Evolutionary conservation across 2,329 filamentous ascomycete genomes (phyloP).

Genomic region (Paecilomyces fulvus): DNA sequence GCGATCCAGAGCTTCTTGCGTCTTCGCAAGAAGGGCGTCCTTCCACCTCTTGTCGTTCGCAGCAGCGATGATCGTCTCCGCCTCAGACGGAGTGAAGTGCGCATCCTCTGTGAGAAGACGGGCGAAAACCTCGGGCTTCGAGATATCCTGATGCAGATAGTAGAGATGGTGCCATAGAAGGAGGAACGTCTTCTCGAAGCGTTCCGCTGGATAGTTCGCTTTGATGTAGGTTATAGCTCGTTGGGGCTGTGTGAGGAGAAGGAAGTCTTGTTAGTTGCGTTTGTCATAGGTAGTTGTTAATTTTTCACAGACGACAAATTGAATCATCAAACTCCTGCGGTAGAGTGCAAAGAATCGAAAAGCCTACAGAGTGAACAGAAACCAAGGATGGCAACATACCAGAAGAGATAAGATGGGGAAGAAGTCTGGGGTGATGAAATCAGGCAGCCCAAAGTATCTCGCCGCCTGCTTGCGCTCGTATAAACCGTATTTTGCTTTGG

Average conservation of each 20-base stretch:
- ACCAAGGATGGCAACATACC: conserved; percentile 34
- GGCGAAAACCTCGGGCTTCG: conserved; percentile 47
- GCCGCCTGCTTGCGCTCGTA: conserved; percentile 44
- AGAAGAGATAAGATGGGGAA: conserved; percentile 49
- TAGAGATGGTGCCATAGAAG: conserved; percentile 56
- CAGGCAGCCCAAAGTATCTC: conserved; percentile 41
- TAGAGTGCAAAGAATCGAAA: too few species aligned
- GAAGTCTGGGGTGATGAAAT: conserved; percentile 38
- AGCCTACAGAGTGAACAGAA: conserved; percentile 12
- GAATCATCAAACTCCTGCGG: background rate
- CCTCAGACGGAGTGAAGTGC: conserved; percentile 45
- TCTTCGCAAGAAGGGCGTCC: conserved; percentile 48
- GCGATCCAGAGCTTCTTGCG: conserved; percentile 51
- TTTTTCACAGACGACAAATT: background rate
- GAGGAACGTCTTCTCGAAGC: conserved; percentile 47
- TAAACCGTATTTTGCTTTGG: conserved; percentile 54
- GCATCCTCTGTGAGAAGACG: conserved; percentile 27
- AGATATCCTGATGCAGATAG: conserved; percentile 52
- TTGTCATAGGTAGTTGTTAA: background rate
- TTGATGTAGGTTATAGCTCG: conserved; percentile 61
- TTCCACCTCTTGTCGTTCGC: conserved; percentile 44
- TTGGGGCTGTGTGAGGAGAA: conserved; percentile 46
- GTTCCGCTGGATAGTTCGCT: conserved; percentile 40
- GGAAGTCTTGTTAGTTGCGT: conserved; percentile 7
- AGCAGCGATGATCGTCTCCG: conserved; percentile 47